Conservation (phyloP, 106 monocot species). For the Dendrobium catenatum region DNA sequence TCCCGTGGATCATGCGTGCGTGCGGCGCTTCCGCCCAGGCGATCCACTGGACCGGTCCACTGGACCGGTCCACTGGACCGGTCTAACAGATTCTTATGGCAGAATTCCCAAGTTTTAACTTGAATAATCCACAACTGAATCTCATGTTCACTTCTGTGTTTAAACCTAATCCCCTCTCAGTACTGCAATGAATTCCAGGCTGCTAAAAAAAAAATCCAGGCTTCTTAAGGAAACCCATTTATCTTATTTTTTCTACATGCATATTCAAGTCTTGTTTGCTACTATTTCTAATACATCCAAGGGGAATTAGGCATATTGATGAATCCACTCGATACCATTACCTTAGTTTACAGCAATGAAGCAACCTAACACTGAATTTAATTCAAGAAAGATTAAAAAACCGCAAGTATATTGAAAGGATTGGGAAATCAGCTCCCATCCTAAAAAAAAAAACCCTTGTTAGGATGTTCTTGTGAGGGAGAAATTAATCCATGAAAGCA, state of each 20-base stretch:
- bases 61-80: no score
- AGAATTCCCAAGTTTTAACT: background rate
- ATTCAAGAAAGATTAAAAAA: background rate
- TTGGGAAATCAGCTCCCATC: background rate
- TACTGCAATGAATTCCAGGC: background rate
- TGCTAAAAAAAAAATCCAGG: background rate
- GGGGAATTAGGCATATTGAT: background rate
- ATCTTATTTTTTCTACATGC: background rate
- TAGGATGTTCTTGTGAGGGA: background rate
- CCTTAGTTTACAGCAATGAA: background rate
- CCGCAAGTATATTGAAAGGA: background rate
- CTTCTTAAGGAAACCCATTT: background rate
- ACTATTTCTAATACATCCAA: background rate
- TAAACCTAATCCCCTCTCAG: background rate
- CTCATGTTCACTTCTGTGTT: background rate
- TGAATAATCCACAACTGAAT: background rate
- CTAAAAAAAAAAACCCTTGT: background rate
- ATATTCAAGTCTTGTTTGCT: background rate
- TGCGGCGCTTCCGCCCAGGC: no score
- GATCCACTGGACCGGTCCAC: no score
- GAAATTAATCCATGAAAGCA: background rate
- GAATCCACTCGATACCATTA: background rate
- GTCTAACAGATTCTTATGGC: background rate
- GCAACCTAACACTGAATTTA: background rate
- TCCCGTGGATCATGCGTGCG: no score